Evolutionary conservation across 129 eudicot genomes (phyloP).

Genomic region (Glebionis coronaria): DNA sequence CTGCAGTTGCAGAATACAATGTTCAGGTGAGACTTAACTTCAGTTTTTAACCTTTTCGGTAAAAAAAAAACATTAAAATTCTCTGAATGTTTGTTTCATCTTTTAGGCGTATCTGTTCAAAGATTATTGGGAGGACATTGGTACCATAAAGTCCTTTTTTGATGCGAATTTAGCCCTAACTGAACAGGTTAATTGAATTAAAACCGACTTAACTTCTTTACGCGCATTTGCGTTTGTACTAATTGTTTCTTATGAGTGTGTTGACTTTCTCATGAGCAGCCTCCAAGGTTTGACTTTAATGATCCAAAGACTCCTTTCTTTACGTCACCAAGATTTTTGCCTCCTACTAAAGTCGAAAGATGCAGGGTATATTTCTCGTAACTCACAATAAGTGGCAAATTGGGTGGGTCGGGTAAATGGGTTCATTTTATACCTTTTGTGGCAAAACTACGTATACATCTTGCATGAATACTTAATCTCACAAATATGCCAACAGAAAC

Average conservation of each 20-base stretch:
- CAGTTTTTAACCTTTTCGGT: neutral
- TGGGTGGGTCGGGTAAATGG: neutral
- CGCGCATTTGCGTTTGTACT: conserved; percentile 4
- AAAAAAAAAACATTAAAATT: neutral
- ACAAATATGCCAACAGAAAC: too few species aligned
- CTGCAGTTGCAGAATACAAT: conserved; percentile 72
- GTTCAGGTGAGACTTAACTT: conserved; percentile 58
- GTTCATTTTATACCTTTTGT: too few species aligned
- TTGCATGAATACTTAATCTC: neutral
- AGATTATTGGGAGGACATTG: conserved; percentile 97
- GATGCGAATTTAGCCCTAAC: conserved; percentile 93
- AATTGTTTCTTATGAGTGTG: neutral
- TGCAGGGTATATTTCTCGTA: conserved; percentile 58
- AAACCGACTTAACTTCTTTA: neutral
- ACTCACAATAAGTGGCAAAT: neutral
- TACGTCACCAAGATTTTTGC: conserved; percentile 81
- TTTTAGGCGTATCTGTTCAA: conserved; percentile 73
- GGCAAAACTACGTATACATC: too few species aligned
- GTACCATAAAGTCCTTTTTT: conserved; percentile 77
- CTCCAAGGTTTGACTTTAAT: conserved; percentile 68
- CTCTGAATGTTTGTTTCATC: neutral
- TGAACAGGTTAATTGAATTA: conserved; percentile 52
- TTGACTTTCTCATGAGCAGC: conserved; percentile 37
- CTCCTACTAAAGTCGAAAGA: conserved; percentile 80
- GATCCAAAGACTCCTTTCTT: conserved; percentile 85